These are phyloP conservation scores for Cylindrotheca closterium DNA, from an alignment of 108 stramenopile genomes.

Conservation along the genomic window DNA sequence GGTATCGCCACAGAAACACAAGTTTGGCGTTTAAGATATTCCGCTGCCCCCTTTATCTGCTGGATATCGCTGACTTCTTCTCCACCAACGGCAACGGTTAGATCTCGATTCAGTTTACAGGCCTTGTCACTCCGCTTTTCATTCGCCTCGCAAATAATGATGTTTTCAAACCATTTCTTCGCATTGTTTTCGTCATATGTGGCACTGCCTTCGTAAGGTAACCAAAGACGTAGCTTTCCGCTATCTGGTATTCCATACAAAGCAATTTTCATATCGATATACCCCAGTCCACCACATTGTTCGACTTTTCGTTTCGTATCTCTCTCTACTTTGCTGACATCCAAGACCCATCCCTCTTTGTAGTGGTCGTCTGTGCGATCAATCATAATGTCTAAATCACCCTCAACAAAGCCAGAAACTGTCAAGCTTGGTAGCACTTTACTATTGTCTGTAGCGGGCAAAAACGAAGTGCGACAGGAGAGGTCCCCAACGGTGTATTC, in stretches of 20 bases:
- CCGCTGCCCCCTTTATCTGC: constrained; percentile 59
- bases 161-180: constrained; percentile 57
- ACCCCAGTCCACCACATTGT: constrained; percentile 78
- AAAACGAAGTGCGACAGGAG: constrained; percentile 84
- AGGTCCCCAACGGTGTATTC: constrained; percentile 48
- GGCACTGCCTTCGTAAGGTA: constrained; percentile 56
- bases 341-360: constrained; percentile 79
- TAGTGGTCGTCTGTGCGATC: constrained; percentile 58
- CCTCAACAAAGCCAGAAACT: constrained; percentile 61
- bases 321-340: constrained; percentile 73
- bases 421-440: constrained; percentile 56
- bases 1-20: constrained; percentile 75
- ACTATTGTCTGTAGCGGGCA: constrained; percentile 58
- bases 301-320: constrained; percentile 77
- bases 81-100: constrained; percentile 61
- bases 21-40: constrained; percentile 77
- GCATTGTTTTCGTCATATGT: constrained; percentile 35
- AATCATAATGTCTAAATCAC: constrained; percentile 55
- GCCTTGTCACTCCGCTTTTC: constrained; percentile 71
- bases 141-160: constrained; percentile 85
- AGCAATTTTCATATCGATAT: constrained; percentile 86
- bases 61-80: constrained; percentile 28
- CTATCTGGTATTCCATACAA: constrained; percentile 79
- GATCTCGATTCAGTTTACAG: constrained; percentile 68
- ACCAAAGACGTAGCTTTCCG: constrained; percentile 64